phyloP scores from a whole-genome alignment of 2,329 filamentous ascomycete species.

The Gaeumannomyces sp. region DNA sequence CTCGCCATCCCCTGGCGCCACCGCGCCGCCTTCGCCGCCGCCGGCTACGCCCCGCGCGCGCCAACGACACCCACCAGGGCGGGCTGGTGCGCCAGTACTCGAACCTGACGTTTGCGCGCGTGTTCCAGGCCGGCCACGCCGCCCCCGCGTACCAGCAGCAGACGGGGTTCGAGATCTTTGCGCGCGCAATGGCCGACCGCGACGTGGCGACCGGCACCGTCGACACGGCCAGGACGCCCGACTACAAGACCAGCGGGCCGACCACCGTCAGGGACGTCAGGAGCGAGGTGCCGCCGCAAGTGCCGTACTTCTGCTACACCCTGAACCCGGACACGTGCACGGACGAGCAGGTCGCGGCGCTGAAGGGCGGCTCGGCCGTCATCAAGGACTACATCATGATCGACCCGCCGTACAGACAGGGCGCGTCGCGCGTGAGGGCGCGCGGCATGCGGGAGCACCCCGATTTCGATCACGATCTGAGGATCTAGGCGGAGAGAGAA shows the following conservation, averaged over 20 bases:
- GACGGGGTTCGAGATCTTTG: conserved; percentile 53
- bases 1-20: conserved; percentile 44
- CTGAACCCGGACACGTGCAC: conserved; percentile 17
- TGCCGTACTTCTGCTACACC: conserved; percentile 21
- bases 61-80: conserved; percentile 62
- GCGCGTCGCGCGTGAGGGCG: neutral
- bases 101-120: conserved; percentile 62
- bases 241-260: conserved; percentile 29
- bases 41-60: conserved; percentile 65
- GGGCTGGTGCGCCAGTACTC: conserved; percentile 72
- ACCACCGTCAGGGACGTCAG: conserved; percentile 13
- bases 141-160: conserved; percentile 56
- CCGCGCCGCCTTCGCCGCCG: conserved; percentile 50
- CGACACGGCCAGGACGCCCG: conserved; percentile 36
- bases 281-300: conserved; percentile 18
- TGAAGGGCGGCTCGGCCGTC: conserved; percentile 43
- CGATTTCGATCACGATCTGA: conserved; percentile 5
- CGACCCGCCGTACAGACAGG: conserved; percentile 8
- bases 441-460: conserved; percentile 1
- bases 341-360: conserved; percentile 42
- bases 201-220: conserved; percentile 49
- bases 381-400: conserved; percentile 27
- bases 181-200: conserved; percentile 48
- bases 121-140: conserved; percentile 61
- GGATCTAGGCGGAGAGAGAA: neutral